Percentiles rank a stretch among this genome's conserved stretches.
Evolutionary conservation across 2,329 filamentous ascomycete genomes (phyloP).

Genomic region (Diaporthe longicolla): DNA sequence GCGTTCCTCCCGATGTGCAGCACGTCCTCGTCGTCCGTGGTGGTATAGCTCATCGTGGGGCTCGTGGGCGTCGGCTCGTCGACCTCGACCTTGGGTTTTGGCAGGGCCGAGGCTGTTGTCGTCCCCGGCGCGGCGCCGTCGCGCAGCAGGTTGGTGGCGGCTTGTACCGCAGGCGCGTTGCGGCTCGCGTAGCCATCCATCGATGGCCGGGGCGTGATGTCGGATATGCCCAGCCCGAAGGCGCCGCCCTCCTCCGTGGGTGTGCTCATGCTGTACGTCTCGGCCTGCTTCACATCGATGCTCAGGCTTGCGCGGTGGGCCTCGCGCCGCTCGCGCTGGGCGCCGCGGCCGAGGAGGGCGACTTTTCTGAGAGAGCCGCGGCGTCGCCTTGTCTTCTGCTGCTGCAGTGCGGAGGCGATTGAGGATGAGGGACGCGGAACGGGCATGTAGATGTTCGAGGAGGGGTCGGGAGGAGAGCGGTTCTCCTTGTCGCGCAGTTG

Average conservation of each 20-base stretch:
- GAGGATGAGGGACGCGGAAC: slow-evolving; percentile 51
- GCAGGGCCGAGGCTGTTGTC: not conserved
- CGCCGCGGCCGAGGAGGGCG: slow-evolving; percentile 83
- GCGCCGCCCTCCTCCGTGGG: slow-evolving; percentile 48
- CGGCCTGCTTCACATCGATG: slow-evolving; percentile 57
- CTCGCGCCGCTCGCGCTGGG: slow-evolving; percentile 72
- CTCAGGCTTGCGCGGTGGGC: slow-evolving; percentile 56
- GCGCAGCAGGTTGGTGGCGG: slow-evolving; percentile 39
- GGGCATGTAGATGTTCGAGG: slow-evolving; percentile 45
- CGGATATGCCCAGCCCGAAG: slow-evolving; percentile 63
- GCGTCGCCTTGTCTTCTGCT: slow-evolving; percentile 74
- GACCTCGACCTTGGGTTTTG: slow-evolving; percentile 40
- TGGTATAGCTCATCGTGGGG: slow-evolving; percentile 75
- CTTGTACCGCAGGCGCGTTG: slow-evolving; percentile 42
- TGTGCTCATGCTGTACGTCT: slow-evolving; percentile 41
- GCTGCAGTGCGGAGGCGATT: slow-evolving; percentile 58
- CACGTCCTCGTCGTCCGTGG: slow-evolving; percentile 87
- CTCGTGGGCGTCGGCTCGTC: slow-evolving; percentile 57
- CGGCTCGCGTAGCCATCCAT: slow-evolving; percentile 61
- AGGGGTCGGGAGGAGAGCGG: slow-evolving; percentile 39
- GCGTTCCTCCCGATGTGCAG: slow-evolving; percentile 72
- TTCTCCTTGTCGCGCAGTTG: slow-evolving; percentile 29
- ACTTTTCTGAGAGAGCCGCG: slow-evolving; percentile 91
- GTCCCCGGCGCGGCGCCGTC: slow-evolving; percentile 37
- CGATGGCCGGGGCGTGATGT: slow-evolving; percentile 61